Conservation (phyloP, 768 basidiomycete species). For the Trametes cingulata region DNA sequence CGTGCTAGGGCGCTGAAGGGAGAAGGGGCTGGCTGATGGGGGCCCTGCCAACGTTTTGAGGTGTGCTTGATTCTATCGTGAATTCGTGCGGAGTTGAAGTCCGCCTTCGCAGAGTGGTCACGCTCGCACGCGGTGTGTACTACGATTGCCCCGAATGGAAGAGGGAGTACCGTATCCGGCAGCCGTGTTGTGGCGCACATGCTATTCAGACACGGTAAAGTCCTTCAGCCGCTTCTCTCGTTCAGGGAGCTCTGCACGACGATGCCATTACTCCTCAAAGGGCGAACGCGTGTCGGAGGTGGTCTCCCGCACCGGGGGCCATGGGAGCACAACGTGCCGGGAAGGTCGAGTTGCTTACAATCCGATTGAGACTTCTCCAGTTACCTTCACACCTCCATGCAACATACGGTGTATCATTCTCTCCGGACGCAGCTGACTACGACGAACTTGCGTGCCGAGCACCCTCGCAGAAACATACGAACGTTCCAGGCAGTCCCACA, state of each 20-base stretch:
- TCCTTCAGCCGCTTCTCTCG: not conserved
- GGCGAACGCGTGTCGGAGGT: not conserved
- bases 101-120: not conserved
- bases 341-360: too few species aligned
- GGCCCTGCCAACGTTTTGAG: not conserved
- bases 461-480: not conserved
- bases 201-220: not conserved
- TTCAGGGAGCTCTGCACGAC: not conserved
- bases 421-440: conserved; percentile 8
- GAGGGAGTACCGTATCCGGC: not conserved
- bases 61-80: not conserved
- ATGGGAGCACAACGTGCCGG: not conserved
- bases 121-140: not conserved
- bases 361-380: too few species aligned
- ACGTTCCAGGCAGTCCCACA: conserved; percentile 4
- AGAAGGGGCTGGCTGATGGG: too few species aligned
- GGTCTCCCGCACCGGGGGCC: not conserved
- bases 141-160: not conserved
- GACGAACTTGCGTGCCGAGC: not conserved
- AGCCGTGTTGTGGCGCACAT: not conserved
- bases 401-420: not conserved
- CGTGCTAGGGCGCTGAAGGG: too few species aligned
- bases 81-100: not conserved
- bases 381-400: not conserved
- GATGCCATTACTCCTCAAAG: not conserved